Evolutionary conservation across 208 protist genomes (phyloP).

Genomic region (Leishmania major): DNA sequence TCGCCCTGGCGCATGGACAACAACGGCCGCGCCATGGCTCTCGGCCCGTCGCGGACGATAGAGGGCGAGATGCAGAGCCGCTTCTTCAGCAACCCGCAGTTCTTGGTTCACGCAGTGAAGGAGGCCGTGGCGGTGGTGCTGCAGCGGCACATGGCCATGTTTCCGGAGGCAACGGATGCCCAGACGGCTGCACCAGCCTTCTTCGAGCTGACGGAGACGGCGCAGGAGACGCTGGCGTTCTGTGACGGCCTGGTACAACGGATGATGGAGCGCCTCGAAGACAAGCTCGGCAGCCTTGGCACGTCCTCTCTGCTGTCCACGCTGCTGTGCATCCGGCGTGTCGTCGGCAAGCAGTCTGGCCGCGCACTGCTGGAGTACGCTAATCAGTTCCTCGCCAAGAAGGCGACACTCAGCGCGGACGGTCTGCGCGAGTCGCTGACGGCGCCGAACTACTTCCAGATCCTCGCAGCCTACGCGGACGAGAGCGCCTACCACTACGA

Average conservation of each 20-base stretch:
- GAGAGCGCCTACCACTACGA: constrained; percentile 70
- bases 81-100: constrained; percentile 88
- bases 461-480: constrained; percentile 75
- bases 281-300: constrained; percentile 39
- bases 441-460: constrained; percentile 76
- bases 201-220: constrained; percentile 19
- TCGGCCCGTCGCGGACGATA: constrained; percentile 48
- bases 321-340: constrained; percentile 61
- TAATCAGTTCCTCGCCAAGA: constrained; percentile 62
- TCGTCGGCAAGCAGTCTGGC: constrained; percentile 68
- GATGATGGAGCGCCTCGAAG: constrained; percentile 41
- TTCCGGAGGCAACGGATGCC: constrained; percentile 38
- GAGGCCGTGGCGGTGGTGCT: constrained; percentile 57
- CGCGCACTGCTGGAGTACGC: constrained; percentile 48
- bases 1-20: constrained; percentile 82
- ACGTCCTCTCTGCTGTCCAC: constrained; percentile 70
- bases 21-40: constrained; percentile 73
- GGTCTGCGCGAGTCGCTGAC: constrained; percentile 58
- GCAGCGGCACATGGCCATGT: constrained; percentile 33
- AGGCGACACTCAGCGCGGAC: constrained; percentile 26
- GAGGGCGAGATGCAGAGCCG: constrained; percentile 86
- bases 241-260: constrained; percentile 65
- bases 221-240: constrained; percentile 47
- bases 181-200: constrained; percentile 24
- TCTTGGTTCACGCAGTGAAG: constrained; percentile 70